Evolutionary conservation across 352 stramenopile genomes (phyloP), one percentile per base, ranked within the genome.

Genomic region (Globisporangium middletonii): DNA sequence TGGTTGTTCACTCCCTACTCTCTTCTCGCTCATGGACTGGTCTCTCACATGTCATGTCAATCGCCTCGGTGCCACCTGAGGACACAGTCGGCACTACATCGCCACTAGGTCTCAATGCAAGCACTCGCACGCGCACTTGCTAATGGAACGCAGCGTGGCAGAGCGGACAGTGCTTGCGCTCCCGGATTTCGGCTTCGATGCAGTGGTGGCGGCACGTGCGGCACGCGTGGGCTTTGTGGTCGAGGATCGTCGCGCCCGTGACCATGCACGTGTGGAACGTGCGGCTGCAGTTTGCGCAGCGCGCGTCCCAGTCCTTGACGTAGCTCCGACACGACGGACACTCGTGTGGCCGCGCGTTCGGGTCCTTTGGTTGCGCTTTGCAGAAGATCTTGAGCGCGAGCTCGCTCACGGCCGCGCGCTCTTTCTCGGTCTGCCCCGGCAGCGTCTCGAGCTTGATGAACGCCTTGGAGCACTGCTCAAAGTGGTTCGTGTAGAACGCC

Each of bases 381-480:
- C 75, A 88, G 67, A 98, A 98, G 48, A 97, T 95, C 59, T 91
- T 79, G 53, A 93, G 77, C 28, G 86, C 75, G 19, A 94, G 67
- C 52, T 88, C 76, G 53, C 76, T 83, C 72, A 89, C 80, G 5
- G 64, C 65, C 33, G 64, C 59, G 13, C 77, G 50, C 55, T 94
- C 79, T 23, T 88, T 91, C 1, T 89, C 81, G 15, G 61, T 71
- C 46, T 79, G 50, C 44, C 70, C 57, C 0, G 81, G 77, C 6
- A 97, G 66, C 19, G 83, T 95, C 64, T 98, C 92, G 28, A 98
- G 79, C 64, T 97, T 95, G 59, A 97, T 92, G 62, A 98, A 97
- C 8, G 88, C 88, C 55, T 83, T 82, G 45, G 83, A 97, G 69
- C 89, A 97, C 45, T 97, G 82, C 35, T 95, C 84, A 49, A 80